A percentile compares a stretch with the other conserved stretches of the same genome.
These are phyloP conservation scores for Starmerella cellae DNA, from an alignment of 805 yeast genomes.

Conservation along the genomic window DNA sequence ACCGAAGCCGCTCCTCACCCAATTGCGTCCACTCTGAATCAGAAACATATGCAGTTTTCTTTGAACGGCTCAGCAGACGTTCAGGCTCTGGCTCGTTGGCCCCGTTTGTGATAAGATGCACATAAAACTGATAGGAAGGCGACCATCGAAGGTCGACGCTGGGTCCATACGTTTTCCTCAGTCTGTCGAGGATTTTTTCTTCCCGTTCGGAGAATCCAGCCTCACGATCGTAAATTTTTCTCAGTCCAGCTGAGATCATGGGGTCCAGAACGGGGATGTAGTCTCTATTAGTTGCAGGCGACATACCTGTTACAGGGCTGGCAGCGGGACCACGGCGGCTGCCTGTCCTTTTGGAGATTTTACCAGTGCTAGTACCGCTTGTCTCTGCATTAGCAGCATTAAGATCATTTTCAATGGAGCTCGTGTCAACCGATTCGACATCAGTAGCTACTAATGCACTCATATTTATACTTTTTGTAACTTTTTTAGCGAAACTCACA, in stretches of 20 bases:
- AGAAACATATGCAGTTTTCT: slow-evolving; percentile 35
- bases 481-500: slow-evolving; percentile 31
- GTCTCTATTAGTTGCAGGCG: slow-evolving; percentile 7
- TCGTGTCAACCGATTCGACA: background rate
- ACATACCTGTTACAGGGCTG: background rate
- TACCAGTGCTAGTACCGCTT: too few relatives aligned
- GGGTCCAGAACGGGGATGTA: slow-evolving; percentile 19
- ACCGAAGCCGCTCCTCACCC: slow-evolving; percentile 36
- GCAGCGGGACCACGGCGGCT: background rate
- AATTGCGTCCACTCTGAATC: slow-evolving; percentile 39
- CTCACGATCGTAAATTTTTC: slow-evolving; percentile 22
- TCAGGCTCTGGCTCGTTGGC: slow-evolving; percentile 4
- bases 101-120: slow-evolving; percentile 32
- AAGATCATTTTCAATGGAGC: background rate
- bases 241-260: slow-evolving; percentile 13
- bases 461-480: slow-evolving; percentile 34
- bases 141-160: slow-evolving; percentile 30
- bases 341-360: too few relatives aligned
- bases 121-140: slow-evolving; percentile 35
- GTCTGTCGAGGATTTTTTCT: slow-evolving; percentile 17
- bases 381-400: too few relatives aligned
- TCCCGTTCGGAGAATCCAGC: slow-evolving; percentile 21
- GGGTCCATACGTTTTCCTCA: slow-evolving; percentile 14
- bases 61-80: slow-evolving; percentile 31
- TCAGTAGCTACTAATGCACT: slow-evolving; percentile 20